Evolutionary conservation across 768 basidiomycete genomes (phyloP).

Genomic region (Phlebiopsis flavidoalba): DNA sequence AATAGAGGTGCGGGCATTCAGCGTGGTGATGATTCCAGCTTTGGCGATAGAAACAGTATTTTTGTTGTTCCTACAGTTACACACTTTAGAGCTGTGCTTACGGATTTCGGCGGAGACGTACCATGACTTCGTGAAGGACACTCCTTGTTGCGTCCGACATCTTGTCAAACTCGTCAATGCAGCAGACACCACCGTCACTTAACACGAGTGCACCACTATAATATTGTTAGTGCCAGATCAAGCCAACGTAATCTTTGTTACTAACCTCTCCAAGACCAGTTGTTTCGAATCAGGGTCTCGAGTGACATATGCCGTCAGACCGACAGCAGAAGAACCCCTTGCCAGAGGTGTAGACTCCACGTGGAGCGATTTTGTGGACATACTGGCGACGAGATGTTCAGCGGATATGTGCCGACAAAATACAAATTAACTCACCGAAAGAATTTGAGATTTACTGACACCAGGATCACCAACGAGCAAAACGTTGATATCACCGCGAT

Average conservation of each 20-base stretch:
- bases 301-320: slow-evolving; percentile 97
- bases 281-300: slow-evolving; percentile 98
- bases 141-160: slow-evolving; percentile 98
- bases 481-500: slow-evolving; percentile 97
- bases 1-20: slow-evolving; percentile 98
- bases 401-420: background rate
- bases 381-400: slow-evolving; percentile 48
- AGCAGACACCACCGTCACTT: slow-evolving; percentile 95
- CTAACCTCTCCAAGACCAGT: slow-evolving; percentile 90
- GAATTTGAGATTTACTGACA: slow-evolving; percentile 92
- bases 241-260: background rate
- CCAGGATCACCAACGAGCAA: slow-evolving; percentile 97
- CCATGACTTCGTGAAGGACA: slow-evolving; percentile 99
- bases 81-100: background rate
- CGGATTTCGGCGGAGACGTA: slow-evolving; percentile 25
- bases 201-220: slow-evolving; percentile 86
- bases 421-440: slow-evolving; percentile 53
- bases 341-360: slow-evolving; percentile 96
- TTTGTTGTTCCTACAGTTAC: slow-evolving; percentile 90
- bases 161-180: slow-evolving; percentile 99
- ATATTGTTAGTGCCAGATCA: background rate
- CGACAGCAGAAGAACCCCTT: slow-evolving; percentile 98
- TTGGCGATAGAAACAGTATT: slow-evolving; percentile 98
- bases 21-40: slow-evolving; percentile 96
- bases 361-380: slow-evolving; percentile 96